Evolutionary conservation across 2,329 filamentous ascomycete genomes (phyloP).

Genomic region (Karstenula rhodostoma): DNA sequence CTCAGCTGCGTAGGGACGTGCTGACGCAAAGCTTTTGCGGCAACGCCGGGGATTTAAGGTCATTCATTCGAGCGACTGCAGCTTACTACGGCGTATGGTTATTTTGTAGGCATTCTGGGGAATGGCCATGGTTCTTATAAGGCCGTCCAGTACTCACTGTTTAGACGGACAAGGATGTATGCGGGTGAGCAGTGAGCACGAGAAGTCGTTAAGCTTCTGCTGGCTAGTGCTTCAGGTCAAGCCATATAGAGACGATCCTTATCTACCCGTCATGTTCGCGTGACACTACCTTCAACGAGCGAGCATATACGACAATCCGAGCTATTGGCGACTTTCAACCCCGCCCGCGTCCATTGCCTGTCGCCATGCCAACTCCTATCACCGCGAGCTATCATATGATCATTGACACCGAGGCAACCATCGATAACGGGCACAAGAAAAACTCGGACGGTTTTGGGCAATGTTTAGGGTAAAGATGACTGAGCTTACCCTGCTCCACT

Average conservation of each 20-base stretch:
- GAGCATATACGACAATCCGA: background rate
- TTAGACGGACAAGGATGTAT: background rate
- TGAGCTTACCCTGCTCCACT: background rate
- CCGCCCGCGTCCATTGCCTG: background rate
- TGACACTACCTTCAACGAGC: background rate
- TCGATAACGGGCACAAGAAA: no score
- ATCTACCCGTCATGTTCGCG: background rate
- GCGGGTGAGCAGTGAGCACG: background rate
- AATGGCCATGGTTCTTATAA: background rate
- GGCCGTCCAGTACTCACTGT: background rate
- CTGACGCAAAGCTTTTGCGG: background rate
- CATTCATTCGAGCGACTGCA: background rate
- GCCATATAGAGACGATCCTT: background rate
- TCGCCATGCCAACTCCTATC: background rate
- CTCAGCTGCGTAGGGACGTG: background rate
- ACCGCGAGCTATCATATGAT: background rate
- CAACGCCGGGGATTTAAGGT: background rate
- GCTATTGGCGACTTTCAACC: background rate
- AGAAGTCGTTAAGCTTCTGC: background rate
- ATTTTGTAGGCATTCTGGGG: background rate
- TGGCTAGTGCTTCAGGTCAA: background rate
- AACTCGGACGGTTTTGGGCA: no score
- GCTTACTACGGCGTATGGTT: background rate
- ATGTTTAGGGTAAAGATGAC: no score
- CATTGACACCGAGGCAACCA: no score